A percentile compares a stretch with the other conserved stretches of the same genome.
Conservation (phyloP, 345 rosid genomes). For the Mallotus nudiflorus region DNA sequence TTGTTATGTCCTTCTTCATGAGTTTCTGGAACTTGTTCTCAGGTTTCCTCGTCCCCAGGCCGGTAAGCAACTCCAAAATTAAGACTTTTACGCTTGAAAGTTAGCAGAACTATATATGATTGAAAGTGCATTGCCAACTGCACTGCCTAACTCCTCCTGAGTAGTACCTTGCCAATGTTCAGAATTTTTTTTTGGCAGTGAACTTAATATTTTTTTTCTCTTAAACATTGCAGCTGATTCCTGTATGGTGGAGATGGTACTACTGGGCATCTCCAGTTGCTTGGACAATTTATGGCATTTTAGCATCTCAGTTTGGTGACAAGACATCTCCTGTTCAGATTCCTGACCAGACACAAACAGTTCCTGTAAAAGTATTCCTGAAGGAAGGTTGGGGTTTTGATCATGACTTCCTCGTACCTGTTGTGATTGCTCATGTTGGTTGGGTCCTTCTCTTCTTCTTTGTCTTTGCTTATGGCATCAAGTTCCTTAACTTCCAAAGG, state of each 20-base stretch:
- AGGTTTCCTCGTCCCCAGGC: conserved; percentile 41
- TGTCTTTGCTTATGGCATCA: conserved; percentile 46
- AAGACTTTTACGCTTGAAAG: too few species aligned
- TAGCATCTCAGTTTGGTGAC: conserved; percentile 41
- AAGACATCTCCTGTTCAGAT: background rate
- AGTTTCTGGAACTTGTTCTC: conserved; percentile 51
- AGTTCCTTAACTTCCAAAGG: conserved; percentile 47
- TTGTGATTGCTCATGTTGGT: conserved; percentile 38
- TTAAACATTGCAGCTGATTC: conserved; percentile 26
- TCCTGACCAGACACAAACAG: background rate
- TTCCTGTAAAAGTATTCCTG: conserved; percentile 22
- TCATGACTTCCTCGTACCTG: conserved; percentile 31
- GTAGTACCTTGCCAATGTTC: too few species aligned
- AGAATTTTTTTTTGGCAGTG: too few species aligned
- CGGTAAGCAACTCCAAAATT: conserved; percentile 12
- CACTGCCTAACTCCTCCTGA: too few species aligned
- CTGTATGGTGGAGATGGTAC: conserved; percentile 57
- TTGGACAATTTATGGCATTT: conserved; percentile 47
- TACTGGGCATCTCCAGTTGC: conserved; percentile 49
- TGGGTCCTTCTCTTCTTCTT: conserved; percentile 45
- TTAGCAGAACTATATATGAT: too few species aligned
- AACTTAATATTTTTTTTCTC: too few species aligned
- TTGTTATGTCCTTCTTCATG: conserved; percentile 42
- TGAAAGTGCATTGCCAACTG: too few species aligned
- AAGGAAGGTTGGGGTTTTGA: conserved; percentile 34